A percentile compares a stretch with the other conserved stretches of the same genome.
Evolutionary conservation across 305 asterid genomes (phyloP).

Genomic region (Solanum hybrid): DNA sequence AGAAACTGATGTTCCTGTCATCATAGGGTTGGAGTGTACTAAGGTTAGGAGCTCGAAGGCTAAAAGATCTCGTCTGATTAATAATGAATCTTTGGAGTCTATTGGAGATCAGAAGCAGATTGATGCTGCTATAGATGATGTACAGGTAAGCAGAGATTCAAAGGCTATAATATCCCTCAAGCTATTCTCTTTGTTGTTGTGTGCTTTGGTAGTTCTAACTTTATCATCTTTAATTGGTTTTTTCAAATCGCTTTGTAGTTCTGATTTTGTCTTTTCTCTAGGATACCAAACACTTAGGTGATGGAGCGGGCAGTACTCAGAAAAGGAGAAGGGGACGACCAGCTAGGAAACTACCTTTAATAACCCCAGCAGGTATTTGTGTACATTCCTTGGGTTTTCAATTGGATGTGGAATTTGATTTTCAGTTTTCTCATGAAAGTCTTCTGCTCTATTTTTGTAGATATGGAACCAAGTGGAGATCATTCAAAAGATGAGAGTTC

Average conservation of each 20-base stretch:
- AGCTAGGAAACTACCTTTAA: slow-evolving; percentile 8
- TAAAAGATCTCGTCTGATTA: slow-evolving; percentile 12
- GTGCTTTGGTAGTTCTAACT: not conserved
- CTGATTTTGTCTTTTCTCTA: slow-evolving; percentile 8
- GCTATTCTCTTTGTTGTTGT: not conserved
- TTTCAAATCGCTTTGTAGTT: not conserved
- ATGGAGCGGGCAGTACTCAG: slow-evolving; percentile 12
- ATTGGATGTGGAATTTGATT: not conserved
- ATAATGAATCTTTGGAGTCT: slow-evolving; percentile 19
- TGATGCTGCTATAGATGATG: slow-evolving; percentile 15
- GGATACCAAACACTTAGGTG: slow-evolving; percentile 23
- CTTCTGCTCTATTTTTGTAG: slow-evolving; percentile 12
- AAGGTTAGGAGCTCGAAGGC: slow-evolving; percentile 25
- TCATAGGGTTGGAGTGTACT: slow-evolving; percentile 62
- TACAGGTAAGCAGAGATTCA: slow-evolving; percentile 25
- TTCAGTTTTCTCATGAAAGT: slow-evolving; percentile 5
- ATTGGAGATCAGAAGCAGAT: slow-evolving; percentile 23
- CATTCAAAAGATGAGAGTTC: slow-evolving; percentile 14
- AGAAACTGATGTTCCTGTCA: slow-evolving; percentile 26
- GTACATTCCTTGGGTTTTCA: not conserved
- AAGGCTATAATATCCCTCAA: not conserved
- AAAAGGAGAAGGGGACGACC: slow-evolving; percentile 59
- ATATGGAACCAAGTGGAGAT: slow-evolving; percentile 14
- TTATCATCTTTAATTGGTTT: not conserved
- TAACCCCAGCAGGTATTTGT: slow-evolving; percentile 24